These are phyloP conservation scores for Nelumbo lutea DNA, from an alignment of 164 flowering plant genomes.

Conservation along the genomic window DNA sequence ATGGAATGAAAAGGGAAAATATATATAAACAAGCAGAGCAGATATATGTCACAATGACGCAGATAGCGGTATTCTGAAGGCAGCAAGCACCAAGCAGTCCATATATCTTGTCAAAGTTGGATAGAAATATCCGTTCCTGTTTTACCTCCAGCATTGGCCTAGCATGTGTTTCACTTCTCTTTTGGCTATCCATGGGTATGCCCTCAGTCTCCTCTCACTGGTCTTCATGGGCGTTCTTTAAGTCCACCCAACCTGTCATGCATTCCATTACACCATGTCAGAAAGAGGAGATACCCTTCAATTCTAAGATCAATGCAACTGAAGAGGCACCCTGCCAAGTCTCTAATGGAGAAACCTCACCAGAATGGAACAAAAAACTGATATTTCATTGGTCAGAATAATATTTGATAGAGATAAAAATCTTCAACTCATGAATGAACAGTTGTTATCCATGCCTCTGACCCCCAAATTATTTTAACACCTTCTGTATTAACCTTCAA, in stretches of 20 bases:
- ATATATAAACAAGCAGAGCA: not conserved
- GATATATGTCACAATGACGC: too few relatives aligned
- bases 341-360: too few relatives aligned
- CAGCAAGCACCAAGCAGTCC: too few relatives aligned
- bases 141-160: not conserved
- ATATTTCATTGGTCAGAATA: too few relatives aligned
- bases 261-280: not conserved
- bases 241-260: conserved; percentile 14
- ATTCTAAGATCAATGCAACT: too few relatives aligned
- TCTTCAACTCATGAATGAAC: too few relatives aligned
- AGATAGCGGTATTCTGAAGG: too few relatives aligned
- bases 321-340: not conserved
- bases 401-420: too few relatives aligned
- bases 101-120: too few relatives aligned
- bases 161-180: not conserved
- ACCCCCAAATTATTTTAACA: not conserved
- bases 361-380: too few relatives aligned
- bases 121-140: too few relatives aligned
- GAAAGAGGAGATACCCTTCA: not conserved
- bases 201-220: not conserved
- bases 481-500: not conserved
- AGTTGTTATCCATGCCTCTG: too few relatives aligned
- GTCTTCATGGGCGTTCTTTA: conserved; percentile 9
- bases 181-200: not conserved
- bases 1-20: not conserved